phyloP scores from a whole-genome alignment of 2,329 filamentous ascomycete species.

The Penicillium sp. region DNA sequence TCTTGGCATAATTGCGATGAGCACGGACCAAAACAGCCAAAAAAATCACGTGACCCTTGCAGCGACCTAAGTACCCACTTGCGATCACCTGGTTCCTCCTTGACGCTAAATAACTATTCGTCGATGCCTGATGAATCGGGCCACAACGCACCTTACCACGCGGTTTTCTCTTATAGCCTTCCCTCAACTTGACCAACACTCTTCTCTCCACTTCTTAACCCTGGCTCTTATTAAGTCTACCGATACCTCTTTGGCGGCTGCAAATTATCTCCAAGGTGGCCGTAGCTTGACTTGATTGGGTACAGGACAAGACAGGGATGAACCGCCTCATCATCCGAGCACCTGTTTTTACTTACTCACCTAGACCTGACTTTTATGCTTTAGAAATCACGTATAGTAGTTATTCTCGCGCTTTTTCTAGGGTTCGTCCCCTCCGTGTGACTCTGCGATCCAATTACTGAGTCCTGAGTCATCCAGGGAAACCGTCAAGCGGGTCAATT shows the following conservation, averaged over 20 bases:
- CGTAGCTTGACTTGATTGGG: not conserved
- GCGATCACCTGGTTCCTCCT: too few relatives aligned
- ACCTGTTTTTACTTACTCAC: not conserved
- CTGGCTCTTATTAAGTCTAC: not conserved
- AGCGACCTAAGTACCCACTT: too few relatives aligned
- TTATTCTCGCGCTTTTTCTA: not conserved
- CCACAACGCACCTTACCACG: not conserved
- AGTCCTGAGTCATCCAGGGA: not conserved
- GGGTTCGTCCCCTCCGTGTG: not conserved
- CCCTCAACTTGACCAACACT: not conserved
- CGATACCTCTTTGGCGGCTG: not conserved
- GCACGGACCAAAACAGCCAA: too few relatives aligned
- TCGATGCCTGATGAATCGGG: not conserved
- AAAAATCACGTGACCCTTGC: too few relatives aligned
- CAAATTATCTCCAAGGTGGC: not conserved
- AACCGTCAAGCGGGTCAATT: not conserved
- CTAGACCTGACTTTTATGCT: not conserved
- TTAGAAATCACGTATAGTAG: not conserved
- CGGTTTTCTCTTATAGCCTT: not conserved
- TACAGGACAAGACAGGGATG: not conserved
- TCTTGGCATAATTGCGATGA: too few relatives aligned
- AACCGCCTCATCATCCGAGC: not conserved
- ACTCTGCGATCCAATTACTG: not conserved
- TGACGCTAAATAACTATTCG: too few relatives aligned
- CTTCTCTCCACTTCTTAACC: not conserved